These are phyloP conservation scores for Nothomitra cinnamomea DNA, from an alignment of 2,329 filamentous ascomycete species.

Conservation along the genomic window DNA sequence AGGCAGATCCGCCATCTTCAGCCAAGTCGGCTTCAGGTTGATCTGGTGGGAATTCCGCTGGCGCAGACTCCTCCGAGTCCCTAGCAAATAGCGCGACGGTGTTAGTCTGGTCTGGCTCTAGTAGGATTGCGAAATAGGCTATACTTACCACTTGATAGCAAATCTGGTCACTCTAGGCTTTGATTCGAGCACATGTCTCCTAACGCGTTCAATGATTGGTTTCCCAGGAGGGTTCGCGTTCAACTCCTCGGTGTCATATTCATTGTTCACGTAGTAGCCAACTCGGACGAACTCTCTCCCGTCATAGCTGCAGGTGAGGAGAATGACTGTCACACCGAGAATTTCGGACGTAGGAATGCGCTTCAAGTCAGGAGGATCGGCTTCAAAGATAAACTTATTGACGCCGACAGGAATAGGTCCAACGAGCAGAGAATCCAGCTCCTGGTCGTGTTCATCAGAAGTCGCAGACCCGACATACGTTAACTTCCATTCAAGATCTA, in stretches of 20 bases:
- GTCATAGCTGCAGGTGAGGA: constrained; percentile 92
- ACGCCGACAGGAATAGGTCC: constrained; percentile 94
- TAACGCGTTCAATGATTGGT: constrained; percentile 81
- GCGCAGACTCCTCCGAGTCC: constrained; percentile 95
- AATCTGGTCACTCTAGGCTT: constrained; percentile 96
- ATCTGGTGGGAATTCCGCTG: constrained; percentile 89
- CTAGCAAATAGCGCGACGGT: constrained; percentile 28
- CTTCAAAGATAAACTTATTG: constrained; percentile 98
- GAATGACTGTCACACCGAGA: constrained; percentile 89
- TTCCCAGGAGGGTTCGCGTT: constrained; percentile 79
- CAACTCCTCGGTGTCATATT: constrained; percentile 87
- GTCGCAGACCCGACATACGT: constrained; percentile 98
- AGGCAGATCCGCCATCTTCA: constrained; percentile 68
- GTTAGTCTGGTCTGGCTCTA: neutral
- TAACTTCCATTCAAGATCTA: constrained; percentile 97
- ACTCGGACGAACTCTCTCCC: constrained; percentile 93
- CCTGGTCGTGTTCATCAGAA: constrained; percentile 95
- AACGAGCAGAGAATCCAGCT: constrained; percentile 90
- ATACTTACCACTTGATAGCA: constrained; percentile 81
- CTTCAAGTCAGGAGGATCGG: constrained; percentile 75
- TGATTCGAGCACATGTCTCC: constrained; percentile 82
- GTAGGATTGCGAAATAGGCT: neutral
- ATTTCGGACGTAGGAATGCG: constrained; percentile 92
- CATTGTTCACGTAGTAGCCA: constrained; percentile 99
- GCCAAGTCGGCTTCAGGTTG: constrained; percentile 85